phyloP scores from a whole-genome alignment of 2,329 filamentous ascomycete species.

The Stagonosporopsis vannaccii region DNA sequence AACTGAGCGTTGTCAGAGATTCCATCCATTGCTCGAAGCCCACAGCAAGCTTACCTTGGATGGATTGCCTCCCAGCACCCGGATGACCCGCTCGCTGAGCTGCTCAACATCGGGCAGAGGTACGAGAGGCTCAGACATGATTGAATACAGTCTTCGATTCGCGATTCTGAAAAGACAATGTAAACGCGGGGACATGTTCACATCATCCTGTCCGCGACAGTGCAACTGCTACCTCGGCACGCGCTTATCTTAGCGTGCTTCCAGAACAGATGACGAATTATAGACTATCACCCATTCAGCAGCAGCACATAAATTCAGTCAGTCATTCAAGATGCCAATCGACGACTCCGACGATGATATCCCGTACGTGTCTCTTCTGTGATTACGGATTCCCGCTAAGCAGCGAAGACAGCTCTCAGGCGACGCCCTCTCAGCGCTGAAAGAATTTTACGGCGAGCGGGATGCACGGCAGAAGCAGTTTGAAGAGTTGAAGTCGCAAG shows the following conservation, averaged over 20 bases:
- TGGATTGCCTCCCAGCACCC: slow-evolving; percentile 90
- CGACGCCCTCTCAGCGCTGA: slow-evolving; percentile 71
- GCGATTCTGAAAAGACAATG: slow-evolving; percentile 29
- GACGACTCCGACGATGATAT: slow-evolving; percentile 45
- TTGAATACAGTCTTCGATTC: slow-evolving; percentile 39
- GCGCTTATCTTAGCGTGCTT: slow-evolving; percentile 20
- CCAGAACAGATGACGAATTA: slow-evolving; percentile 9
- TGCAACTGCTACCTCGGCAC: slow-evolving; percentile 30
- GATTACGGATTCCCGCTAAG: slow-evolving; percentile 21
- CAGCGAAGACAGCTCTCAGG: slow-evolving; percentile 67
- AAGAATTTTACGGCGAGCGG: slow-evolving; percentile 76
- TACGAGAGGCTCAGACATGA: slow-evolving; percentile 69
- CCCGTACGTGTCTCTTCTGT: slow-evolving; percentile 35
- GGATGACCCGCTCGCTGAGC: slow-evolving; percentile 78
- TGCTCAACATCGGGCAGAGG: slow-evolving; percentile 76
- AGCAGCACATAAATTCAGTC: slow-evolving; percentile 18
- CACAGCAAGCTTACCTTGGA: slow-evolving; percentile 67
- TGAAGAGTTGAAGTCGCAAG: slow-evolving; percentile 68
- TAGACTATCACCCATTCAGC: slow-evolving; percentile 34
- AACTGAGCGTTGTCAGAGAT: slow-evolving; percentile 55
- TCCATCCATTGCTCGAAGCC: neutral
- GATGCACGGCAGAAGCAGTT: slow-evolving; percentile 72
- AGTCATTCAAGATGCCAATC: slow-evolving; percentile 30
- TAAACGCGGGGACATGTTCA: slow-evolving; percentile 36
- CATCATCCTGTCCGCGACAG: slow-evolving; percentile 6